Base-by-base conservation (phyloP, 1,284 basidiomycete species). In the Ganoderma leucocontextum region DNA sequence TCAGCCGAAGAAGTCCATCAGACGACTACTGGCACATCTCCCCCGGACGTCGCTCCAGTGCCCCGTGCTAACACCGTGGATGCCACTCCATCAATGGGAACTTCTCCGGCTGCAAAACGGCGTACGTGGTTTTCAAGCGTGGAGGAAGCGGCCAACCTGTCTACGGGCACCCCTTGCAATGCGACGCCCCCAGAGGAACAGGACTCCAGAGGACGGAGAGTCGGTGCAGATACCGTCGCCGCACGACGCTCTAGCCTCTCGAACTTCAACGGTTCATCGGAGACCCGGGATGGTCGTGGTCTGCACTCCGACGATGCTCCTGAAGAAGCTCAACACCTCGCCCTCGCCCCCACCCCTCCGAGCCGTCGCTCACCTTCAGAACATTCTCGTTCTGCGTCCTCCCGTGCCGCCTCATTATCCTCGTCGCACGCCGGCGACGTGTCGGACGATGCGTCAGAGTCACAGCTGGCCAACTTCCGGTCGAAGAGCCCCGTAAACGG, bases 81-180 rank as follows among this genome's bases (percentile, higher is more conserved):
- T 22, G 66, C 64, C 10, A 63, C 69, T 22, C 53, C 70, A 17
- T 61, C 72, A 29, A 64, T 63, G 29, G 67, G 60, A 63, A 58
- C 58, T 4, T 70, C 77, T 0, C 47, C 69, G 35, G 59, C 53
- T 4, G 41, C 75, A n/a, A 75, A 75, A 35, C 80, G 81, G n/a
- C 78, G 78, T 17, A 82, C 83, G 33, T 82, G 84, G 83, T 81
- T 85, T 64, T 71, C 75, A 41, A 73, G 73, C 17, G 69, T 73
- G 35, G 65, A 72, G 61, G 76, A 72, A 3, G 80, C 76, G n/a
- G 52, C 63, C 15, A 79, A 79, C 12, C 72, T 69, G 53, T 65
- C 63, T 35, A 64, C 76, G 15, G 53, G 70, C 29, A 65, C 67
- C 22, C 38, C 68, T 4, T 36, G 66, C 25, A 47, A 60, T 44